Conservation (phyloP, 2,329 filamentous ascomycete species). For the Akanthomyces lecanii region DNA sequence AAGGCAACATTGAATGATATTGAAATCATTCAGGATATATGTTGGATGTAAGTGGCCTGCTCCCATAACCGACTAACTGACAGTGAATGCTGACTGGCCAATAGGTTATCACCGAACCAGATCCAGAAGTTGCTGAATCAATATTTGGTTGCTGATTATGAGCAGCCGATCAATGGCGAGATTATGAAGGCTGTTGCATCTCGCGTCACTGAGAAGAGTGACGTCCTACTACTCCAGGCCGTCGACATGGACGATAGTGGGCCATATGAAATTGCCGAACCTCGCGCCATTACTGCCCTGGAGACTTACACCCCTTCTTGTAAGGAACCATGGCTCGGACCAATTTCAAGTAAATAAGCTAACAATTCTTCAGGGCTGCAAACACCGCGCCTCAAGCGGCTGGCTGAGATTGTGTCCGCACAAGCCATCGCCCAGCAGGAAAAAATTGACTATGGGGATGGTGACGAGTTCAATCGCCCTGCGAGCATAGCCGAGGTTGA, state of each 20-base stretch:
- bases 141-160: constrained; percentile 97
- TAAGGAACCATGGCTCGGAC: constrained; percentile 44
- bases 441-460: constrained; percentile 60
- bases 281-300: constrained; percentile 87
- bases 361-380: constrained; percentile 66
- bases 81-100: neutral
- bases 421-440: constrained; percentile 96
- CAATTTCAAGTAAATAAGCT: neutral
- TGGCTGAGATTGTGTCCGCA: constrained; percentile 96
- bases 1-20: constrained; percentile 99
- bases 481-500: constrained; percentile 49
- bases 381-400: constrained; percentile 88
- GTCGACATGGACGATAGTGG: constrained; percentile 99
- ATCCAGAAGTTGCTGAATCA: constrained; percentile 99
- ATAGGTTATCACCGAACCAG: constrained; percentile 91
- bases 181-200: constrained; percentile 99
- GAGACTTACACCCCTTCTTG: constrained; percentile 98
- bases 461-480: constrained; percentile 45
- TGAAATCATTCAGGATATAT: constrained; percentile 99
- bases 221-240: constrained; percentile 85
- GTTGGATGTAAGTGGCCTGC: constrained; percentile 80
- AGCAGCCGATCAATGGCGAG: constrained; percentile 98
- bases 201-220: constrained; percentile 95
- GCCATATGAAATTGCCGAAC: constrained; percentile 97
- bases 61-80: neutral